Base-by-base conservation (phyloP, 1,284 basidiomycete species). In the Quambalaria eucalypti region DNA sequence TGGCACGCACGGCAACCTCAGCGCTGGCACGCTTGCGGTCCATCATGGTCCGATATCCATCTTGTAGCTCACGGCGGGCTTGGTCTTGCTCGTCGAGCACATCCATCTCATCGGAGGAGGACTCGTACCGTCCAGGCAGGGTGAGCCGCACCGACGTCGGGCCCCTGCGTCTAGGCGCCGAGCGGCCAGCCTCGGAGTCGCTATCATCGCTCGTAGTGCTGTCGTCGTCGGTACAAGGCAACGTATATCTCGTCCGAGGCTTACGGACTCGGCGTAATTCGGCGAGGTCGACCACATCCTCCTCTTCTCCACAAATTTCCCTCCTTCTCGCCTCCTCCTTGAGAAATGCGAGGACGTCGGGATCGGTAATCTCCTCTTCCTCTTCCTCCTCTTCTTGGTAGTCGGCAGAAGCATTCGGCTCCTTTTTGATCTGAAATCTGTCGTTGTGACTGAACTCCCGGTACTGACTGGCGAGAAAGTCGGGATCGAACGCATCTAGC, bases 291-390 rank as follows among this genome's bases (percentile, higher is more conserved):
- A 65, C 31, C 14, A 67, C 55, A 4, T 56, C 47, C 25, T 56
- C 56, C 23, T 60, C 56, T 19, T 49, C 48, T 6, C 57, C 58
- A 2, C 56, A n/a, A n/a, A n/a, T n/a, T 52, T 10, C 57, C 53
- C 1, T 40, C 53, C 1, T 47, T 47, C 6, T 49, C 56, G 4
- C 59, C 57, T 66, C 64, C 40, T 61, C 64, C 26, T 60, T 42
- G n/a, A 66, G 31, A 21, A 66, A 66, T 16, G 63, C 64, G n/a
- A 52, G 50, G n/a, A 66, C 36, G 16, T 66, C 64, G n/a, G 64
- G 64, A 51, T 65, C 64, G 23, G 58, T 60, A 50, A 52, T n/a
- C 55, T 2, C 38, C 23, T 51, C 50, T 4, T 51, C 50, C 12
- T 40, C 38, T 9, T 3, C 10, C 5, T 30, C 31, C 36, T 16